Evolutionary conservation across 805 yeast species (phyloP), one percentile per base, ranked within the genome.

Genomic region (Brettanomyces naardenensis): DNA sequence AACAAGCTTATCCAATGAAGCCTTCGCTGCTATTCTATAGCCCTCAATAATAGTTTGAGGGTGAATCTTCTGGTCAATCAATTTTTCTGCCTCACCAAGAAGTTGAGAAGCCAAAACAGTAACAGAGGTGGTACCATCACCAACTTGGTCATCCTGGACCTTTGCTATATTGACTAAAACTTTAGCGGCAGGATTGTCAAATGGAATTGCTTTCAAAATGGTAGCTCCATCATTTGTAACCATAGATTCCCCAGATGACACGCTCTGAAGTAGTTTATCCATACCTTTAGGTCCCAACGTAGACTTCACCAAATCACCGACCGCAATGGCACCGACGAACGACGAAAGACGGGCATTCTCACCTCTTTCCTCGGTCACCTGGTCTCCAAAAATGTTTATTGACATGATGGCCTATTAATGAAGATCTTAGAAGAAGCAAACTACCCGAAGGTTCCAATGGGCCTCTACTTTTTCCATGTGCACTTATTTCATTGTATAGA

Each of bases 201-300:
- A 75, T 13, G 97, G 97, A 51, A 92, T 90, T 2, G 95, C 73
- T 54, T 89, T 88, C 47, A 92, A 67, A 46, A 92, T 92, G 3
- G 99, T 92, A 36, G 98, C 98, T 44, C 99, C 99, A 66, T 92
- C 99, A 59, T 92, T 92, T 35, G 99, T 92, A 28, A 92, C 89
- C 54, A 89, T 55, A 3, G 92, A 71, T 39, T 69, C 70, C 33
- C 85, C 86, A 31, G 92, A 75, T 4, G 88, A 72, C 15, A 95
- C 84, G 47, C 94, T 80, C 54, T 87, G 95, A 44, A 92, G 68
- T 45, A 92, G 68, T 60, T 92, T 92, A 62, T 92, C 99, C 97
- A 92, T 90, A 45, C 99, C 99, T 58, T 92, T 90, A 44, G 99
- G 99, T 13, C 99, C 99, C 46, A 92, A 67, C 3, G 98, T 84